Base-by-base conservation (phyloP, 2,329 filamentous ascomycete species). In the Colletotrichum lupini region DNA sequence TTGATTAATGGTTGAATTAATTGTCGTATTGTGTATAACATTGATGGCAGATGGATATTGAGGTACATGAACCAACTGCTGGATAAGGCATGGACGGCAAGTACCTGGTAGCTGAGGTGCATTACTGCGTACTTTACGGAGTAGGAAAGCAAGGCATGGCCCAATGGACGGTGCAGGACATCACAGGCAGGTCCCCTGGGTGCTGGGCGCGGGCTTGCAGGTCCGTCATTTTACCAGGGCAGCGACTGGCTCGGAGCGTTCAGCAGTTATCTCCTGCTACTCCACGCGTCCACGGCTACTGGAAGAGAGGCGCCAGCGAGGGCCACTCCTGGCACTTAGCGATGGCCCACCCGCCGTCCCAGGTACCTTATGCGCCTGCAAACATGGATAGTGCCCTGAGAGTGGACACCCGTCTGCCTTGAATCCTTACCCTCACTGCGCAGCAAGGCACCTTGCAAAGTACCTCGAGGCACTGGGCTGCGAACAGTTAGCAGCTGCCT, bases 191-290 rank as follows among this genome's bases (percentile, higher is more conserved):
- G 65, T 63, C 52, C 52, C 58, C 49, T n/a, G 8, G 68, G 63
- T 19, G 42, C 42, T 35, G 11, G 32, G 32, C 32, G 32, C 32
- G 32, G 42, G 42, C 42, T 49, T 49, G 42, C 42, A 49, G 42
- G 42, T 49, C 42, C 42, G 42, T 49, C 42, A 49, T 49, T 56
- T 46, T 52, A 52, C 37, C 53, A 32, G 55, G 32, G 28, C 52
- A 56, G 55, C 28, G 26, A 58, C 55, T 35, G 46, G 67, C 22
- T 19, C 58, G 42, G 59, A 22, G 26, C 28, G 32, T 58, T 64
- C 67, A 75, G 73, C 62, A 62, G 62, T 75, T 67, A 75, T 75
- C 73, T 74, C 73, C 63, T 65, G 72, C 57, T 67, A 49, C 68
- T 55, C 61, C 61, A 63, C 46, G 52, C 30, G 61, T 55, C 42